Percentiles rank a stretch among this genome's conserved stretches.
phyloP scores from a whole-genome alignment of 768 basidiomycete species.

The Mycena indigotica region DNA sequence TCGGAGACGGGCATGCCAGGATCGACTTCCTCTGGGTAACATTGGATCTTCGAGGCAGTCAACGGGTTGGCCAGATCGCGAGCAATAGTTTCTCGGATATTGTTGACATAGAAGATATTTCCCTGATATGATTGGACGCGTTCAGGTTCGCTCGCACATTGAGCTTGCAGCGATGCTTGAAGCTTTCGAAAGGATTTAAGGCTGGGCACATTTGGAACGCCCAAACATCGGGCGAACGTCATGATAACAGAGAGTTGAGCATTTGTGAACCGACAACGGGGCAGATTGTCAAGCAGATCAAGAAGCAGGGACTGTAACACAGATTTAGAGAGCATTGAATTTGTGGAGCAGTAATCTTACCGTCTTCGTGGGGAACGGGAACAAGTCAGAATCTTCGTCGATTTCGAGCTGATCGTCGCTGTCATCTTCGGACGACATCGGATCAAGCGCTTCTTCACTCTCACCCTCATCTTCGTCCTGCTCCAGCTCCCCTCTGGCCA shows the following conservation, averaged over 20 bases:
- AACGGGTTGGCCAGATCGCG: slow-evolving; percentile 21
- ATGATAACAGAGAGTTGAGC: slow-evolving; percentile 17
- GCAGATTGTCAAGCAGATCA: slow-evolving; percentile 23
- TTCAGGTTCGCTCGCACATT: background rate
- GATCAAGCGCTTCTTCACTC: background rate
- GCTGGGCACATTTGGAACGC: slow-evolving; percentile 14
- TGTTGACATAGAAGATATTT: slow-evolving; percentile 25
- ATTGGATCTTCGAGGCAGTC: slow-evolving; percentile 13
- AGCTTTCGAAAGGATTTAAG: slow-evolving; percentile 8
- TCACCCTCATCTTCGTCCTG: background rate
- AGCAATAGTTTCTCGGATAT: slow-evolving; percentile 16
- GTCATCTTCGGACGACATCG: background rate
- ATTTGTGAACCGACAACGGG: slow-evolving; percentile 17
- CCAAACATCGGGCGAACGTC: slow-evolving; percentile 1
- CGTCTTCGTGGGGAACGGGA: background rate
- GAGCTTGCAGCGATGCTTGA: background rate
- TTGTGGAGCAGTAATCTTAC: background rate
- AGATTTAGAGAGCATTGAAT: background rate
- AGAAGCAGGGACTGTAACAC: slow-evolving; percentile 14
- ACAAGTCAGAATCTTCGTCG: background rate
- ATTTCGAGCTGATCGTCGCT: background rate
- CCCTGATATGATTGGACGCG: background rate
- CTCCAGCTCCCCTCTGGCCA: background rate
- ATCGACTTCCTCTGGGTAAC: slow-evolving; percentile 21
- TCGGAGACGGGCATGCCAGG: slow-evolving; percentile 6